These are phyloP conservation scores for Cytospora paraplurivora DNA, from an alignment of 2,329 filamentous ascomycete species.

Conservation along the genomic window DNA sequence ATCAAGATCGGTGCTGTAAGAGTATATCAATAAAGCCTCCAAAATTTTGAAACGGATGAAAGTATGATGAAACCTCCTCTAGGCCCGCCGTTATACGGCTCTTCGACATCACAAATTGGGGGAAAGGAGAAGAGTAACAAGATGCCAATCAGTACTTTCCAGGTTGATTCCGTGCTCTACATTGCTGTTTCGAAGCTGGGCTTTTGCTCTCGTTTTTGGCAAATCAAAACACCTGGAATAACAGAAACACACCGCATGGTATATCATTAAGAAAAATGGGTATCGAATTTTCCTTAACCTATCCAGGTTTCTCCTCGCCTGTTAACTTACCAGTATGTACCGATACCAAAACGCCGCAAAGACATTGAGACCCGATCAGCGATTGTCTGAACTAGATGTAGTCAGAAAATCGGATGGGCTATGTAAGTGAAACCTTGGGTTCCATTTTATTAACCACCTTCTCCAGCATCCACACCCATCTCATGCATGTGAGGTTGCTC, in stretches of 20 bases:
- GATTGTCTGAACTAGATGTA: background rate
- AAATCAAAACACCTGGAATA: too few species aligned
- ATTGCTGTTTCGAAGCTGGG: too few species aligned
- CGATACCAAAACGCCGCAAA: background rate
- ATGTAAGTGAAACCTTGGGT: background rate
- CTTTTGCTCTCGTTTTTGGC: too few species aligned
- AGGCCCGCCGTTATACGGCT: too few species aligned
- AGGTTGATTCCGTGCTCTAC: too few species aligned
- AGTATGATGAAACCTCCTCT: too few species aligned
- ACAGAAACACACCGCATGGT: background rate
- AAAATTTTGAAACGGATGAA: too few species aligned
- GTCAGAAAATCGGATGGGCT: background rate
- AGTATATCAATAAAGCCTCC: too few species aligned
- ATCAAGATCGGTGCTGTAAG: too few species aligned
- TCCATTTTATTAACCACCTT: background rate
- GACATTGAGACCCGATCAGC: background rate
- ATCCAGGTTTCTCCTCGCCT: background rate
- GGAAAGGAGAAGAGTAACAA: too few species aligned
- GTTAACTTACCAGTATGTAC: background rate
- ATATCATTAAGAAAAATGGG: background rate
- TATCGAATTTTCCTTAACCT: conserved; percentile 2
- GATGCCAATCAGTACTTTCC: too few species aligned
- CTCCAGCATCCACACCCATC: background rate
- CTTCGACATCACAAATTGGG: too few species aligned
- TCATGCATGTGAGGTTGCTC: background rate